Evolutionary conservation across 306 rosid genomes (phyloP).

Genomic region (Canavalia gladiata): DNA sequence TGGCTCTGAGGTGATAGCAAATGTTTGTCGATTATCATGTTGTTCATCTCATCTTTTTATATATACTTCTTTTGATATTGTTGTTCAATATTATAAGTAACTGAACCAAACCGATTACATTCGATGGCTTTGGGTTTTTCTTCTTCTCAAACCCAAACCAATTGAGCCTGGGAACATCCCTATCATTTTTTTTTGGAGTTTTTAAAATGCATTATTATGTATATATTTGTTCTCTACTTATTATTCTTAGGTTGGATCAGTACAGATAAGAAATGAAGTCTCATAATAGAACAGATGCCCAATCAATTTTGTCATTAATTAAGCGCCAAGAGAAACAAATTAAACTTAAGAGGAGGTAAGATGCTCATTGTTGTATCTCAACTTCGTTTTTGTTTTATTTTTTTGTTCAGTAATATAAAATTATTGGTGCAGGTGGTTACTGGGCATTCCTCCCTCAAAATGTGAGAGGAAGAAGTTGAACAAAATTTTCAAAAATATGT

Average conservation of each 20-base stretch:
- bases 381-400: not conserved
- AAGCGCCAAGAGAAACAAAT: conserved; percentile 61
- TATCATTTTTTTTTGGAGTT: not conserved
- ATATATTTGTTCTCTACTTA: not conserved
- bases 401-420: not conserved
- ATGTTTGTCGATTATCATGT: too few relatives aligned
- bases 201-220: not conserved
- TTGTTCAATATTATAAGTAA: not conserved
- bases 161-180: too few relatives aligned
- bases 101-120: too few relatives aligned
- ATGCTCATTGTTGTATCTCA: not conserved
- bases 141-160: too few relatives aligned
- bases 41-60: too few relatives aligned
- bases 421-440: conserved; percentile 73
- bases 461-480: conserved; percentile 51
- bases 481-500: conserved; percentile 53
- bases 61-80: too few relatives aligned
- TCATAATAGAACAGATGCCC: conserved; percentile 52
- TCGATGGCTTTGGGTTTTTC: too few relatives aligned
- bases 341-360: conserved; percentile 71
- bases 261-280: conserved; percentile 40
- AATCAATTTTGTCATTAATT: conserved; percentile 46
- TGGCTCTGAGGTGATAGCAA: too few relatives aligned
- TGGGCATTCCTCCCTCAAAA: conserved; percentile 60
- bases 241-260: conserved; percentile 7